A percentile compares a stretch with the other conserved stretches of the same genome.
Conservation (phyloP, 202 grass and related monocot genomes). For the Carex arenaria region DNA sequence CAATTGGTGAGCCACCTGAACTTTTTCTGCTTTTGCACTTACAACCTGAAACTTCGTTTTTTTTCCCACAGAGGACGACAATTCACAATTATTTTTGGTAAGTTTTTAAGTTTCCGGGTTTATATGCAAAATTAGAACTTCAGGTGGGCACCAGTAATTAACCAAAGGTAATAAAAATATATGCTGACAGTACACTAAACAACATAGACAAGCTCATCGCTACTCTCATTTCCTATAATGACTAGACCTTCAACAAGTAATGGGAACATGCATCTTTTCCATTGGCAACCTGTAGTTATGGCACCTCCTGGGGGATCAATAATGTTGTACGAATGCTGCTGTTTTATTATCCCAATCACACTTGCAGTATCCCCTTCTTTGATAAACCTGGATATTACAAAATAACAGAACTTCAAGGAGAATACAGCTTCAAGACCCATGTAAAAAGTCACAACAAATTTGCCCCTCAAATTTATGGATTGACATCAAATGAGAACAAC, state of each 20-base stretch:
- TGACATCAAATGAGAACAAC: background rate
- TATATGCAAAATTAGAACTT: conserved; percentile 9
- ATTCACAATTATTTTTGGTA: background rate
- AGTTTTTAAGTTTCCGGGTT: background rate
- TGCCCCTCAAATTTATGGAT: background rate
- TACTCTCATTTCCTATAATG: conserved; percentile 45
- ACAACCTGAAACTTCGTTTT: background rate
- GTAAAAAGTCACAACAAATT: background rate
- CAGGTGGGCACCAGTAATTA: background rate
- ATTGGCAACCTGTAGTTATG: conserved; percentile 49
- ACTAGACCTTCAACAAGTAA: conserved; percentile 64
- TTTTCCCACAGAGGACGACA: background rate
- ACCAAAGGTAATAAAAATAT: background rate
- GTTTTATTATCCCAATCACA: conserved; percentile 73
- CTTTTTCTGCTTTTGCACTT: background rate
- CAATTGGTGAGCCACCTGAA: background rate
- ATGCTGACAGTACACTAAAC: conserved; percentile 12
- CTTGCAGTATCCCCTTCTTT: conserved; percentile 72
- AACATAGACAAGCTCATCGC: conserved; percentile 42
- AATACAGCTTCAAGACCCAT: background rate
- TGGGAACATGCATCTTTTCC: conserved; percentile 59
- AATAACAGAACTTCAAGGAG: conserved; percentile 1
- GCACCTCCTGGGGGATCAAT: conserved; percentile 37
- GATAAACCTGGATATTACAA: conserved; percentile 46
- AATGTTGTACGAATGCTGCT: conserved; percentile 55